Percentiles rank a stretch among this genome's conserved stretches.
These are phyloP conservation scores for Tricharina praecox DNA, from an alignment of 495 filamentous ascomycete species.

Conservation along the genomic window DNA sequence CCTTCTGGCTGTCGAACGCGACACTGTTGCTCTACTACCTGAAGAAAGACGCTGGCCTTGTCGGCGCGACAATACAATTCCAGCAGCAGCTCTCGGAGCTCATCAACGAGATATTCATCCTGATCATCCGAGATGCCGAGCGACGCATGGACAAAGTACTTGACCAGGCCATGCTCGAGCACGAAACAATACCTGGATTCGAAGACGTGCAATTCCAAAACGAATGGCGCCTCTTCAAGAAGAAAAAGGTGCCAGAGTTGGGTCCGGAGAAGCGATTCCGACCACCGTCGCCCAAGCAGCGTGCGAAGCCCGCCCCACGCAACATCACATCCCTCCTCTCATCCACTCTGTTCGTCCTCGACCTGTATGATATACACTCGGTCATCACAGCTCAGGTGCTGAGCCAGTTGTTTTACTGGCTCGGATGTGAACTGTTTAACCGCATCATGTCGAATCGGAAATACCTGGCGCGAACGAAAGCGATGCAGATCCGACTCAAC, in stretches of 20 bases:
- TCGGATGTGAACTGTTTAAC: constrained; percentile 93
- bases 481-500: constrained; percentile 99
- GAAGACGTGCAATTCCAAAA: constrained; percentile 93
- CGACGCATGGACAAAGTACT: constrained; percentile 90
- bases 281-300: constrained; percentile 83
- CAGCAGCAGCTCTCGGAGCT: constrained; percentile 86
- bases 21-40: constrained; percentile 89
- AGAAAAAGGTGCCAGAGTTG: constrained; percentile 59
- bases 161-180: constrained; percentile 83
- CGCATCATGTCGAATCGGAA: constrained; percentile 89
- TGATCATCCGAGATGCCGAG: constrained; percentile 98
- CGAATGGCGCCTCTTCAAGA: constrained; percentile 92
- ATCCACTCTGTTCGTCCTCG: constrained; percentile 90
- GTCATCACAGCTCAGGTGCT: constrained; percentile 87
- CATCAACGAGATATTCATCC: constrained; percentile 95
- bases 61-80: constrained; percentile 69
- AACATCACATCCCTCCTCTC: constrained; percentile 96
- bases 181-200: constrained; percentile 95
- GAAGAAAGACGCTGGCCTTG: constrained; percentile 76
- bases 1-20: constrained; percentile 97
- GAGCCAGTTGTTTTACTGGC: constrained; percentile 89
- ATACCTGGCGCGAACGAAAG: constrained; percentile 91
- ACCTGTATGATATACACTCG: constrained; percentile 96
- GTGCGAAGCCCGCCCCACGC: constrained; percentile 77
- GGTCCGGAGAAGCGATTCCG: constrained; percentile 83